These are phyloP conservation scores for Bassia scoparia DNA, from an alignment of 148 eudicot species.

Conservation along the genomic window DNA sequence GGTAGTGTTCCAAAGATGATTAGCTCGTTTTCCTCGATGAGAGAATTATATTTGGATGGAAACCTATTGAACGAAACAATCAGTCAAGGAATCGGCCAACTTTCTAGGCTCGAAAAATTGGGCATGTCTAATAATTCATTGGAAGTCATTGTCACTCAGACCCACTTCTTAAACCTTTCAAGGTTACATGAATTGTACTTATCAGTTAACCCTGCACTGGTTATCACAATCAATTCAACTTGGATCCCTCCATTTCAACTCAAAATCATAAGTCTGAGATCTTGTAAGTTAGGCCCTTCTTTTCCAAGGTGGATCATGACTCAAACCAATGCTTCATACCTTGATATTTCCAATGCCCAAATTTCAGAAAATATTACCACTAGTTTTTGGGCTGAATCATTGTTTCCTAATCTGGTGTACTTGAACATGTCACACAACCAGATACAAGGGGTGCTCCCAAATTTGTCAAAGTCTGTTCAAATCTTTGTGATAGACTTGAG, in stretches of 20 bases:
- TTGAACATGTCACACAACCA: no score
- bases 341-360: constrained; percentile 8
- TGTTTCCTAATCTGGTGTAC: no score
- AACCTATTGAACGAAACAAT: not conserved
- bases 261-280: not conserved
- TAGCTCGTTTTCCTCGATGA: constrained; percentile 18
- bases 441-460: no score
- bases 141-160: constrained; percentile 23
- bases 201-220: constrained; percentile 23
- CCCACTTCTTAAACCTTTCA: constrained; percentile 24
- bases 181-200: constrained; percentile 17
- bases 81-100: constrained; percentile 12
- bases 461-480: no score
- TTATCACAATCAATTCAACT: constrained; percentile 4
- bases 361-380: not conserved
- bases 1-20: constrained; percentile 27
- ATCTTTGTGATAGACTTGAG: no score
- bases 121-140: constrained; percentile 23
- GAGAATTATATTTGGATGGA: not conserved
- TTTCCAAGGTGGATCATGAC: constrained; percentile 4
- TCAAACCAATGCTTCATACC: constrained; percentile 4
- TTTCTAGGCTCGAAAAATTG: constrained; percentile 25
- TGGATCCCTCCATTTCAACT: constrained; percentile 20
- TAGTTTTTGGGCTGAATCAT: not conserved
- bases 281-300: constrained; percentile 4